A percentile compares a stretch with the other conserved stretches of the same genome.
These are phyloP conservation scores for Dendrothele bispora DNA, from an alignment of 768 basidiomycete genomes.

Conservation along the genomic window DNA sequence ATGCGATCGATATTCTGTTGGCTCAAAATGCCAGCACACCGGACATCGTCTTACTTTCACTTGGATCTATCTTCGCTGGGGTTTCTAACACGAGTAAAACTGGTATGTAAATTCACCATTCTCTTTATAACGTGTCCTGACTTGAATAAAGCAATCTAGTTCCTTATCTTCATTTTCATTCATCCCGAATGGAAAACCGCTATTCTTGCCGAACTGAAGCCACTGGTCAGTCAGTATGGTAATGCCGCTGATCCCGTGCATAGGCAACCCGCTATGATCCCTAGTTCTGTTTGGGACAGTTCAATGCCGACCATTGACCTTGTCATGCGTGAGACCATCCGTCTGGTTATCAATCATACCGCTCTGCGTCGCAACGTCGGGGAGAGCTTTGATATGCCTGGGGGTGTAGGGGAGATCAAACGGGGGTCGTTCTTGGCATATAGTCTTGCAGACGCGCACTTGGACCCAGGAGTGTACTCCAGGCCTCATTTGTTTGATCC, in stretches of 20 bases:
- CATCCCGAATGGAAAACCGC: conserved; percentile 2
- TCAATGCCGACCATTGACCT: conserved; percentile 8
- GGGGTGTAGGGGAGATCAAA: conserved; percentile 20
- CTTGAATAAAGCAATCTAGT: neutral
- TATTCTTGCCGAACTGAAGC: conserved; percentile 1
- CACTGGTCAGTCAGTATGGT: neutral
- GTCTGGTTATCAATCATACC: conserved; percentile 2
- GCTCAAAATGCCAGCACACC: conserved; percentile 2
- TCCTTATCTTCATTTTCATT: neutral
- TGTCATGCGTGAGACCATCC: conserved; percentile 12
- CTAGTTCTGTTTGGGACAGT: conserved; percentile 7
- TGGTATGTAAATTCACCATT: neutral
- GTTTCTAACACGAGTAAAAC: neutral
- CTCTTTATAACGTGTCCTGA: neutral
- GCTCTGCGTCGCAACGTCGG: conserved; percentile 1
- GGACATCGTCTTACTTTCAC: neutral
- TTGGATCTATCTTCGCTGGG: neutral
- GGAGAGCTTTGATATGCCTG: conserved; percentile 5
- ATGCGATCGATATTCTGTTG: conserved; percentile 1
- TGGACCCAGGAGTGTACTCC: conserved; percentile 34
- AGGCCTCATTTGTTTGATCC: conserved; percentile 37
- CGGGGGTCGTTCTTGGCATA: conserved; percentile 37
- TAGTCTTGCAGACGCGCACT: conserved; percentile 29
- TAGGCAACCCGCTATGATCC: conserved; percentile 2
- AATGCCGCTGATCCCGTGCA: neutral